A percentile compares a stretch with the other conserved stretches of the same genome.
Conservation (phyloP, 257 asterid genomes). For the Penstemon newberryi region DNA sequence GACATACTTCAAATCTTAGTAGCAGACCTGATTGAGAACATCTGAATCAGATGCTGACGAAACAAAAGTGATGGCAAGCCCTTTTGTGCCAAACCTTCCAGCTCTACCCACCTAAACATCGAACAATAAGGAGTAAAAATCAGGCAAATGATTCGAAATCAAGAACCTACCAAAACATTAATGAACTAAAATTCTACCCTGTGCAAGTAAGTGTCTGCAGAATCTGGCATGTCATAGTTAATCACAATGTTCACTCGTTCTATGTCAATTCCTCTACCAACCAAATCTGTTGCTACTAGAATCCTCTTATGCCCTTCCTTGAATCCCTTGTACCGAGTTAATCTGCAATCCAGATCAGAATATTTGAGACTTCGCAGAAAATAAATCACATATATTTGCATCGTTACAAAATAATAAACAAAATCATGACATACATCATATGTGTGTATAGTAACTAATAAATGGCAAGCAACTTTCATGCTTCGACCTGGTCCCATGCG, state of each 20-base stretch:
- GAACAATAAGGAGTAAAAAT: not conserved
- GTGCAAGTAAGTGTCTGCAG: constrained; percentile 91
- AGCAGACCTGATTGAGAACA: constrained; percentile 78
- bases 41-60: constrained; percentile 93
- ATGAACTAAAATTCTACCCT: constrained; percentile 45
- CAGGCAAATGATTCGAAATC: not conserved
- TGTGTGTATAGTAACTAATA: not conserved
- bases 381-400: not conserved
- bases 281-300: constrained; percentile 93
- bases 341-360: constrained; percentile 36
- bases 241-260: constrained; percentile 93
- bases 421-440: not conserved
- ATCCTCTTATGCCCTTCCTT: constrained; percentile 95
- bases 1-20: not conserved
- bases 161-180: not conserved
- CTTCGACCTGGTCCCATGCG: no score
- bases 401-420: not conserved
- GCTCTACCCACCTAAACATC: constrained; percentile 84
- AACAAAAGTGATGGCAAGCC: constrained; percentile 92
- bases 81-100: constrained; percentile 92
- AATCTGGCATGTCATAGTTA: constrained; percentile 96
- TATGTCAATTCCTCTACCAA: constrained; percentile 93
- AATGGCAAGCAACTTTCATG: not conserved
- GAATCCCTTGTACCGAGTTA: constrained; percentile 90
- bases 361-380: not conserved